A percentile compares a stretch with the other conserved stretches of the same genome.
Conservation (phyloP, 352 stramenopile species). For the Labyrinthula sp. region DNA sequence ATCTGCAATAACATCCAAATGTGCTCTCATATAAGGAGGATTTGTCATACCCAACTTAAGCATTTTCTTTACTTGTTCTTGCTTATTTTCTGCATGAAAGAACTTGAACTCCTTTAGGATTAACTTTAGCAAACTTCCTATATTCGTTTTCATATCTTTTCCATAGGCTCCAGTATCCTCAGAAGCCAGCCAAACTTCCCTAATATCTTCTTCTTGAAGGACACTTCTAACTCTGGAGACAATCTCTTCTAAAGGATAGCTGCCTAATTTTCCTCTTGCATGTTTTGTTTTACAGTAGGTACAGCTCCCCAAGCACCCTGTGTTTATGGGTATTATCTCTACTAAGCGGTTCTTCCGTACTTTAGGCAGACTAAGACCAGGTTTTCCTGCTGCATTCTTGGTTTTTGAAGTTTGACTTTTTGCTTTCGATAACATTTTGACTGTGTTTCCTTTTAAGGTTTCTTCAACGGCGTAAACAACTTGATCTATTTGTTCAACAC, state of each 20-base stretch:
- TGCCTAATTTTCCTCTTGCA: slow-evolving; percentile 61
- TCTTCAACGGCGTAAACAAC: slow-evolving; percentile 69
- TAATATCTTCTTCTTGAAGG: slow-evolving; percentile 40
- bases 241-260: slow-evolving; percentile 55
- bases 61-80: slow-evolving; percentile 43
- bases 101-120: slow-evolving; percentile 39
- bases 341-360: slow-evolving; percentile 68
- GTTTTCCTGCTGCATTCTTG: slow-evolving; percentile 51
- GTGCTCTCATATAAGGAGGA: slow-evolving; percentile 62
- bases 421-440: slow-evolving; percentile 50
- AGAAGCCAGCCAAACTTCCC: slow-evolving; percentile 65
- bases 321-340: slow-evolving; percentile 69
- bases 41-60: slow-evolving; percentile 73
- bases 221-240: slow-evolving; percentile 45
- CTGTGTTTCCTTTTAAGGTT: slow-evolving; percentile 61
- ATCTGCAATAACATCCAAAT: slow-evolving; percentile 53
- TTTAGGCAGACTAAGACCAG: slow-evolving; percentile 62
- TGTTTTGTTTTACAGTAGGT: slow-evolving; percentile 78
- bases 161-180: slow-evolving; percentile 73
- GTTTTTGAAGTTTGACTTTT: no score
- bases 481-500: slow-evolving; percentile 65
- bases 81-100: slow-evolving; percentile 3
- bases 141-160: slow-evolving; percentile 54
- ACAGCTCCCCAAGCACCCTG: slow-evolving; percentile 62
- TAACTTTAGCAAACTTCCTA: slow-evolving; percentile 45